Percentiles rank a stretch among this genome's conserved stretches.
Evolutionary conservation across 2,329 filamentous ascomycete genomes (phyloP).

Genomic region (Setomelanomma holmii): DNA sequence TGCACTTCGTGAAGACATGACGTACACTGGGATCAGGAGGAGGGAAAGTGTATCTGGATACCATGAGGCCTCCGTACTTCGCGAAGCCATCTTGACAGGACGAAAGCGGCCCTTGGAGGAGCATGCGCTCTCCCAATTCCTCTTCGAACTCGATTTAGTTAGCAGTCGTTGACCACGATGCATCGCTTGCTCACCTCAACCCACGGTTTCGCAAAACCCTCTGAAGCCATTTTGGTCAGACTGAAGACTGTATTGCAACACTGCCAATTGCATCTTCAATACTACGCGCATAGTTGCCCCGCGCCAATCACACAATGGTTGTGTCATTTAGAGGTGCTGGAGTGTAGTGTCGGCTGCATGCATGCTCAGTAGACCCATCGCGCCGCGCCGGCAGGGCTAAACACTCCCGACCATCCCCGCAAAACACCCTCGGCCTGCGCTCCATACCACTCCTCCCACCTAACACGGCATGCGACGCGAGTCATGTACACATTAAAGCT

Average conservation of each 20-base stretch:
- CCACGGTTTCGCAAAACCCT: slow-evolving; percentile 39
- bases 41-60: slow-evolving; percentile 36
- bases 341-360: neutral
- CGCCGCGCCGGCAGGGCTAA: too few relatives aligned
- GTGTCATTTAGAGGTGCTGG: neutral
- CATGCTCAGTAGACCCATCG: too few relatives aligned
- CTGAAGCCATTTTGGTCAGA: slow-evolving; percentile 13
- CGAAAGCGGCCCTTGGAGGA: slow-evolving; percentile 31
- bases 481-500: slow-evolving; percentile 19
- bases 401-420: slow-evolving; percentile 19
- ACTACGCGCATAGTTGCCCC: neutral
- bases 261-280: neutral
- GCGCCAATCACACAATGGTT: slow-evolving; percentile 17
- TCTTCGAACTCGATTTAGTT: slow-evolving; percentile 37
- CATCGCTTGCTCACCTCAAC: slow-evolving; percentile 23
- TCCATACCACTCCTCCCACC: neutral
- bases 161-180: slow-evolving; percentile 19
- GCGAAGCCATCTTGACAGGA: slow-evolving; percentile 27
- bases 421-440: slow-evolving; percentile 28
- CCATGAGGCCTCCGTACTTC: slow-evolving; percentile 25
- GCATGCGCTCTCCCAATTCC: slow-evolving; percentile 37
- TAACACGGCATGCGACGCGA: slow-evolving; percentile 9
- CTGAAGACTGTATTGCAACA: neutral
- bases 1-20: too few relatives aligned
- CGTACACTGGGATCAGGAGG: slow-evolving; percentile 40